Base-by-base conservation (phyloP, 2,329 filamentous ascomycete genomes). In the Colletotrichum sidae region DNA sequence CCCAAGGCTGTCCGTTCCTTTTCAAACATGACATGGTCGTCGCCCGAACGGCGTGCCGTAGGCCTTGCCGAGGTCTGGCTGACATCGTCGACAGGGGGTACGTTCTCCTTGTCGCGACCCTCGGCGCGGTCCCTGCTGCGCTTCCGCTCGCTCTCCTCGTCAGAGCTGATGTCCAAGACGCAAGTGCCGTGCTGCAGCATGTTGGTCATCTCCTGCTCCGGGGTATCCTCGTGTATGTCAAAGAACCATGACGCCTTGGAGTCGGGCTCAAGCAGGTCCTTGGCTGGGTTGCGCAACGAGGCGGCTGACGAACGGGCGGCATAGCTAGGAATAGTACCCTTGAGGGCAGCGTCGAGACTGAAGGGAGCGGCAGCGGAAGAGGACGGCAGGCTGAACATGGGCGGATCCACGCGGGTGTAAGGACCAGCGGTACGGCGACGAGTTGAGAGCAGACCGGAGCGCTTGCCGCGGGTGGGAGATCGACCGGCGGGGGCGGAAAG, bases 181-280 rank as follows among this genome's bases (percentile, higher is more conserved):
- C 91, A 90, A 8, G 95, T 95, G 60, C 91, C 91, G 81, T 97
- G 95, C 78, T 97, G 92, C 80, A 98, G 92, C 44, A 97, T 82
- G 73, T 97, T 97, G 72, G 94, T 93, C 78, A 96, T 92, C 75
- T 97, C 91, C 74, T 97, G 92, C 75, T 97, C 92, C 8, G 91
- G 88, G 0, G 92, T 93, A 77, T 99, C 95, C 75, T 97, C 93
- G 75, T 97, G 90, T 73, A 99, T 98, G 65, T 95, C 92, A 75
- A 99, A 98, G 81, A 91, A 91, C 94, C 94, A 97, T 63, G 85
- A 85, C 39, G 88, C 84, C 74, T 91, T 87, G 71, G 84, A 76
- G 57, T 85, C 82, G 25, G 82, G 74, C 65, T 82, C 81, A 46
- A 78, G 68, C 41, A 86, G 73, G 49, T 73, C 71, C 58, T 64